Percentiles rank a stretch among this genome's conserved stretches.
phyloP scores from a whole-genome alignment of 2,329 filamentous ascomycete genomes.

The Nigrospora osmanthi region DNA sequence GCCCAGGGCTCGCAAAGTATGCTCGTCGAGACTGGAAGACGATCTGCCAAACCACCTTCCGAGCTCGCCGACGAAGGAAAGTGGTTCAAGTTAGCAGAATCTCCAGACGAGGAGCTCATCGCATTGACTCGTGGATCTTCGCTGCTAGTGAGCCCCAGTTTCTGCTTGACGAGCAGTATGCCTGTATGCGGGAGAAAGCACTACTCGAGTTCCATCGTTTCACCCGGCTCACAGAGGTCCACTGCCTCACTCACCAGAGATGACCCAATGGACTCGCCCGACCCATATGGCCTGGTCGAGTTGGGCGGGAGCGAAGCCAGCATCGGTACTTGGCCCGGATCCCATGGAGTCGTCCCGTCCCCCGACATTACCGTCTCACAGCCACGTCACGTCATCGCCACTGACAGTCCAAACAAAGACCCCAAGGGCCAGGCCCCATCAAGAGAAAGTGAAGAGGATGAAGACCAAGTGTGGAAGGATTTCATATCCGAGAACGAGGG shows the following conservation, averaged over 20 bases:
- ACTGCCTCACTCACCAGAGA: neutral
- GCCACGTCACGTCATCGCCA: neutral
- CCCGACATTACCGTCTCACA: neutral
- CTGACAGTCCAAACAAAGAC: neutral
- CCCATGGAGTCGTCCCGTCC: no score
- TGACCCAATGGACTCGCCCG: neutral
- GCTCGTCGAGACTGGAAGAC: conserved; percentile 15
- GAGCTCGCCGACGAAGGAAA: conserved; percentile 2
- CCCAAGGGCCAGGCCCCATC: neutral
- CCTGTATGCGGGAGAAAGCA: neutral
- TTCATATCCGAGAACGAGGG: conserved; percentile 16
- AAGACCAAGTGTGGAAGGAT: conserved; percentile 19
- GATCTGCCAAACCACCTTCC: conserved; percentile 9
- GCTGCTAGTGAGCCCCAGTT: conserved; percentile 1
- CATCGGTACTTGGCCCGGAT: no score
- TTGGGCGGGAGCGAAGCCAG: no score
- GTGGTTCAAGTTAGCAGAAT: neutral
- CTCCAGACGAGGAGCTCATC: neutral
- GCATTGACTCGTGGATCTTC: conserved; percentile 6
- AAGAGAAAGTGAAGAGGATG: conserved; percentile 4
- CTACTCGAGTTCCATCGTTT: neutral
- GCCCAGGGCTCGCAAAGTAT: conserved; percentile 15
- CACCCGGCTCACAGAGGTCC: neutral
- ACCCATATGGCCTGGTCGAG: no score
- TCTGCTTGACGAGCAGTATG: neutral